These are phyloP conservation scores for Madurella mycetomatis DNA, from an alignment of 2,329 filamentous ascomycete genomes.

Conservation along the genomic window DNA sequence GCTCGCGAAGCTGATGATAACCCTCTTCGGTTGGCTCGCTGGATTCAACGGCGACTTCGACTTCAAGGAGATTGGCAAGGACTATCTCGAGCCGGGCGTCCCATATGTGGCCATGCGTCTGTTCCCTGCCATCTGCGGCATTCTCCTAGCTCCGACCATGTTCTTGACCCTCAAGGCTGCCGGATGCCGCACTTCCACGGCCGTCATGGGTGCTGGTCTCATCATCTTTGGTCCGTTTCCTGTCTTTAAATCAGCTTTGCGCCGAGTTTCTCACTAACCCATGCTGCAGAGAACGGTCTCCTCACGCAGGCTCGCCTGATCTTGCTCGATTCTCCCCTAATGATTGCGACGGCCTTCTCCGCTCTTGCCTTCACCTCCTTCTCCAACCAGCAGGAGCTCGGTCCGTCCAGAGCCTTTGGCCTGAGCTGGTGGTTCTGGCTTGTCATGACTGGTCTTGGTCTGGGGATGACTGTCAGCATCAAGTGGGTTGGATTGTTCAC, in stretches of 20 bases:
- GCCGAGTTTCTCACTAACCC: slow-evolving; percentile 26
- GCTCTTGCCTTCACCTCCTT: slow-evolving; percentile 88
- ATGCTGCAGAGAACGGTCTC: slow-evolving; percentile 75
- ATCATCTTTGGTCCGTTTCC: slow-evolving; percentile 80
- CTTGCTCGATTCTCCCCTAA: slow-evolving; percentile 88
- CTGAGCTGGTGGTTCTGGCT: slow-evolving; percentile 99
- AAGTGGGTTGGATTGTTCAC: slow-evolving; percentile 99
- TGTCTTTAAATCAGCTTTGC: neutral
- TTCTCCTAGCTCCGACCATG: slow-evolving; percentile 84
- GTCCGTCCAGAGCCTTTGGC: slow-evolving; percentile 80
- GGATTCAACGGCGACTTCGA: slow-evolving; percentile 95
- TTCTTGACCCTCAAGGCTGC: slow-evolving; percentile 90
- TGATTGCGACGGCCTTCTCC: slow-evolving; percentile 90
- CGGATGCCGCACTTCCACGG: slow-evolving; percentile 82
- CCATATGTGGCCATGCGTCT: slow-evolving; percentile 98
- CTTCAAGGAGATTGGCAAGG: slow-evolving; percentile 99
- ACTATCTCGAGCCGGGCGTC: slow-evolving; percentile 90
- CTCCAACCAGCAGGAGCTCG: slow-evolving; percentile 93
- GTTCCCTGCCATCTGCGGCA: slow-evolving; percentile 83
- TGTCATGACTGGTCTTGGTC: slow-evolving; percentile 73
- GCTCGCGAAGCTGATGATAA: slow-evolving; percentile 92
- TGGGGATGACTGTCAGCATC: slow-evolving; percentile 89
- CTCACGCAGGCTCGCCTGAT: slow-evolving; percentile 94
- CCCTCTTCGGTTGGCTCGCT: slow-evolving; percentile 87
- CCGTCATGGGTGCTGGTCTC: slow-evolving; percentile 75